A percentile compares a stretch with the other conserved stretches of the same genome.
These are phyloP conservation scores for Baorangia bicolor DNA, from an alignment of 768 basidiomycete species.

Conservation along the genomic window DNA sequence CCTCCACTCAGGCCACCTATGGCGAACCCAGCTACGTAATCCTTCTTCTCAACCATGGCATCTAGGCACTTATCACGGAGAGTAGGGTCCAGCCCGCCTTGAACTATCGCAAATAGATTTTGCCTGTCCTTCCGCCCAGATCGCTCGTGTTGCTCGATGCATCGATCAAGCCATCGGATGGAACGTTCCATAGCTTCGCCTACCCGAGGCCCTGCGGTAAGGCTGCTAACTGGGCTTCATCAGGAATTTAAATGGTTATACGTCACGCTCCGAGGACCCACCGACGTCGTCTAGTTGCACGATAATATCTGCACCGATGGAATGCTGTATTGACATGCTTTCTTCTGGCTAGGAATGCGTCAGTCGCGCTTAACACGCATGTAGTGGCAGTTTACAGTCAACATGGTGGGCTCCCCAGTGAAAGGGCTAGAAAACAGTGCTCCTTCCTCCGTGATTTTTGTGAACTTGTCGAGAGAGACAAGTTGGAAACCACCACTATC, in stretches of 20 bases:
- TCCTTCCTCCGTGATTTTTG: constrained; percentile 84
- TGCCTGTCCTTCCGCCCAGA: constrained; percentile 66
- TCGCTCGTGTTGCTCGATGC: constrained; percentile 70
- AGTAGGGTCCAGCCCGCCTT: constrained; percentile 74
- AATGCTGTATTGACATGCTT: constrained; percentile 86
- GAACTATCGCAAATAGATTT: constrained; percentile 90
- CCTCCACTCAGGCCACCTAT: constrained; percentile 90
- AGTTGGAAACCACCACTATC: constrained; percentile 92
- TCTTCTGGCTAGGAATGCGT: constrained; percentile 69
- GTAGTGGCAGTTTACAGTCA: constrained; percentile 55
- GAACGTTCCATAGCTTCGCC: constrained; percentile 88
- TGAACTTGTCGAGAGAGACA: constrained; percentile 81
- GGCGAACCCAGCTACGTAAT: constrained; percentile 84
- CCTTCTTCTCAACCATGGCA: constrained; percentile 76
- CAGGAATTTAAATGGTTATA: neutral
- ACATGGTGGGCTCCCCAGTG: constrained; percentile 83
- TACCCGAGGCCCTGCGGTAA: constrained; percentile 79
- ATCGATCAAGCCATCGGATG: constrained; percentile 87
- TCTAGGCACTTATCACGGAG: constrained; percentile 76
- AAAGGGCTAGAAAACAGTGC: constrained; percentile 85
- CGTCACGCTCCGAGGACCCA: constrained; percentile 34
- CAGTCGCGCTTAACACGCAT: neutral
- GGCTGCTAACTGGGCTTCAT: constrained; percentile 60
- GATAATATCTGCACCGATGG: constrained; percentile 90
- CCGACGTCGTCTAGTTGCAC: constrained; percentile 95